Evolutionary conservation across 768 basidiomycete species (phyloP).

Genomic region (Tremella fuciformis): DNA sequence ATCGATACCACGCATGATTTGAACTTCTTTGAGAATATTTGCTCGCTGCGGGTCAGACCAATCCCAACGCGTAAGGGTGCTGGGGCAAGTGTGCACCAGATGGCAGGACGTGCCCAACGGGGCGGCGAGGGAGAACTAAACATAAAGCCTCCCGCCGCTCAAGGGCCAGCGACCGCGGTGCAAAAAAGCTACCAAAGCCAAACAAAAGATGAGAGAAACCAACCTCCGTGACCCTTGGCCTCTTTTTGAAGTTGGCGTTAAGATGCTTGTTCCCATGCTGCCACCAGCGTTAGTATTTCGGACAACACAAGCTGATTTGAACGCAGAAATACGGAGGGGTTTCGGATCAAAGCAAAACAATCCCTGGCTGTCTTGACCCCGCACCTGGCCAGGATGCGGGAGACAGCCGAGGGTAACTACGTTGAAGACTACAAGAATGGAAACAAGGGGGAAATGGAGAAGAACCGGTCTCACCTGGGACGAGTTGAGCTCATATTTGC

Average conservation of each 20-base stretch:
- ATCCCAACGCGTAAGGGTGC: not conserved
- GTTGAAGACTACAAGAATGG: conserved; percentile 10
- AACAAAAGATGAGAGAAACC: conserved; percentile 37
- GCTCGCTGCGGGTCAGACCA: conserved; percentile 64
- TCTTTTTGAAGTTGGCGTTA: conserved; percentile 91
- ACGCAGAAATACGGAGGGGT: conserved; percentile 6
- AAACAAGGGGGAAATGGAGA: not conserved
- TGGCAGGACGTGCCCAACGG: not conserved
- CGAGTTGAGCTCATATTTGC: conserved; percentile 56
- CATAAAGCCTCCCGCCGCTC: conserved; percentile 28
- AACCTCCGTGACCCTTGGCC: conserved; percentile 98
- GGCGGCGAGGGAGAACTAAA: conserved; percentile 9
- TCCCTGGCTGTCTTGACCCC: conserved; percentile 34
- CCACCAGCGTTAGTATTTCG: conserved; percentile 17
- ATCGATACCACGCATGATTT: conserved; percentile 93
- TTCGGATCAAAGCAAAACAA: conserved; percentile 12
- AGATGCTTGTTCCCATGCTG: conserved; percentile 91
- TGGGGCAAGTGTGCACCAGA: not conserved
- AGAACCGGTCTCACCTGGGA: conserved; percentile 31
- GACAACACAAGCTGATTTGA: conserved; percentile 15
- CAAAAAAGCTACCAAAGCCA: conserved; percentile 10
- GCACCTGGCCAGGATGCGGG: conserved; percentile 45
- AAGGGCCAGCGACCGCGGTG: conserved; percentile 34
- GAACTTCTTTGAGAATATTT: conserved; percentile 99
- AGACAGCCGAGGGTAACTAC: conserved; percentile 17